A percentile compares a stretch with the other conserved stretches of the same genome.
phyloP scores from a whole-genome alignment of 148 eudicot species.

The Pharnaceum exiguum region DNA sequence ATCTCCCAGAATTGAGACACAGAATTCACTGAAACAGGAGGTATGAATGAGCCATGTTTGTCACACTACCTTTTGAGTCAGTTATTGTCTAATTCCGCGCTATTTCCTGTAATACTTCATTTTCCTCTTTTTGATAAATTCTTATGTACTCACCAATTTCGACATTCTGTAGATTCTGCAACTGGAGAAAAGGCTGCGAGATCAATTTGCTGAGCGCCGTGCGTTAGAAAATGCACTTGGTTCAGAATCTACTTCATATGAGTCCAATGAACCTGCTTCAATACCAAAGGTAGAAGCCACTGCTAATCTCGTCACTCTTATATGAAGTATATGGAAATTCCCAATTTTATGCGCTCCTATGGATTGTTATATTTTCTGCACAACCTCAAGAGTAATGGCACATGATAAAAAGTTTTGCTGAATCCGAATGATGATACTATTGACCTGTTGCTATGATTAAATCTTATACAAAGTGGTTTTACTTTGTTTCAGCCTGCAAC shows the following conservation, averaged over 20 bases:
- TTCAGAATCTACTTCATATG: slow-evolving; percentile 44
- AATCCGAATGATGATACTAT: neutral
- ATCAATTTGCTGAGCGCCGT: slow-evolving; percentile 70
- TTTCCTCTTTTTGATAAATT: neutral
- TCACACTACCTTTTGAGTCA: neutral
- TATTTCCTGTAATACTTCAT: neutral
- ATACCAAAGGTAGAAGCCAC: slow-evolving; percentile 60
- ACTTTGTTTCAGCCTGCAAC: slow-evolving; percentile 74
- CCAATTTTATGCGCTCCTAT: too few relatives aligned
- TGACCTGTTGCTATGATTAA: neutral
- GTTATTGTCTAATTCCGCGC: neutral
- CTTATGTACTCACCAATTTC: neutral
- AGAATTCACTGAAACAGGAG: slow-evolving; percentile 69
- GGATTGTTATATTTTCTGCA: too few relatives aligned
- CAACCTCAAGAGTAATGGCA: too few relatives aligned
- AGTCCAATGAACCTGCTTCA: slow-evolving; percentile 29
- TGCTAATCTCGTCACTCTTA: neutral
- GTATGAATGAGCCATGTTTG: slow-evolving; percentile 25
- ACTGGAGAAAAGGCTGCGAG: slow-evolving; percentile 78
- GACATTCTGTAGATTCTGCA: slow-evolving; percentile 51
- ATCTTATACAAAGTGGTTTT: neutral
- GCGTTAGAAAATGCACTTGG: slow-evolving; percentile 81
- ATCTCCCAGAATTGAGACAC: slow-evolving; percentile 45
- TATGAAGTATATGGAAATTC: neutral
- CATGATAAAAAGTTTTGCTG: neutral